Percentiles rank a stretch among this genome's conserved stretches.
These are phyloP conservation scores for Ballota nigra DNA, from an alignment of 257 asterid genomes.

Conservation along the genomic window DNA sequence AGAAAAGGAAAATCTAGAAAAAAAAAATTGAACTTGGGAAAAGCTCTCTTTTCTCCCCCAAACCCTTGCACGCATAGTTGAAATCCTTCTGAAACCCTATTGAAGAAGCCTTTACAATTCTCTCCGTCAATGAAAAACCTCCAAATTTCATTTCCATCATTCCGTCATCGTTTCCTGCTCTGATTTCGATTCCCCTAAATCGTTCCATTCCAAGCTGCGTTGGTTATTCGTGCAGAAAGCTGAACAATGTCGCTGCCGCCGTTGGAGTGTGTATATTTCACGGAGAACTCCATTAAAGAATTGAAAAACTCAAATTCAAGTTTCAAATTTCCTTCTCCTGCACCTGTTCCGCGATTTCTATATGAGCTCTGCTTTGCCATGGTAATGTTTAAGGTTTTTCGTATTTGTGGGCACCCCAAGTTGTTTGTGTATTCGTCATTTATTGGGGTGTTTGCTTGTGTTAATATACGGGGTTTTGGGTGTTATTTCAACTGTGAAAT, in stretches of 20 bases:
- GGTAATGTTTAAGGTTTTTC: constrained; percentile 40
- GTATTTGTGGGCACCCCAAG: background rate
- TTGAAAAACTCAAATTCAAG: constrained; percentile 58
- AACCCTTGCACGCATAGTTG: constrained; percentile 30
- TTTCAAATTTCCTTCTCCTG: constrained; percentile 64
- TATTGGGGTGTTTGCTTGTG: background rate
- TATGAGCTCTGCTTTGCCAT: constrained; percentile 71
- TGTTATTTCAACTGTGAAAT: background rate
- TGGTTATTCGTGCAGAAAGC: constrained; percentile 13
- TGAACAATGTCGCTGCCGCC: constrained; percentile 63
- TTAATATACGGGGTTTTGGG: background rate
- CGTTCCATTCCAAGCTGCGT: background rate
- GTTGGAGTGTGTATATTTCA: constrained; percentile 56
- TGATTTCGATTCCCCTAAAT: constrained; percentile 20
- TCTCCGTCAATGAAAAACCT: constrained; percentile 25
- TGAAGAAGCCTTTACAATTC: constrained; percentile 4
- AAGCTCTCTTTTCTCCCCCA: constrained; percentile 27
- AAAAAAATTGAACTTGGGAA: background rate
- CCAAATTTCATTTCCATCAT: constrained; percentile 15
- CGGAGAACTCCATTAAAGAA: constrained; percentile 71
- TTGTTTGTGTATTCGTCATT: background rate
- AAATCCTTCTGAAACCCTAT: constrained; percentile 41
- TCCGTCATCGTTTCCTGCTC: constrained; percentile 12
- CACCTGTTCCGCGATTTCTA: constrained; percentile 72
- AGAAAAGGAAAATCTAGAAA: background rate